phyloP scores from a whole-genome alignment of 2,329 filamentous ascomycete genomes.

The Penicillium brevicompactum region DNA sequence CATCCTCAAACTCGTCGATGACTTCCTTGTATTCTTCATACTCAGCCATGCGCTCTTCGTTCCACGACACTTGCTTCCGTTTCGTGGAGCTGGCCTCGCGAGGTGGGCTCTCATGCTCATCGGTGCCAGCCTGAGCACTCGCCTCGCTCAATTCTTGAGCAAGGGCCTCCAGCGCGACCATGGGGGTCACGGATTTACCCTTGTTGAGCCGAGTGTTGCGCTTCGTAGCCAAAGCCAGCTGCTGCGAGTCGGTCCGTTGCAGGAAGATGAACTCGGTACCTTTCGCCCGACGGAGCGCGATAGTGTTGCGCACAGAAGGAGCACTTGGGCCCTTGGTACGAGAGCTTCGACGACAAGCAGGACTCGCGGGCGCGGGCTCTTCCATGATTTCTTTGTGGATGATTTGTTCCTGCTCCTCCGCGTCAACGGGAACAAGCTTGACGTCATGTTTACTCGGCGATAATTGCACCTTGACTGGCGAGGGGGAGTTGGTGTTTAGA shows the following conservation, averaged over 20 bases:
- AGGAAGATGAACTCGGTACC: conserved; percentile 50
- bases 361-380: conserved; percentile 27
- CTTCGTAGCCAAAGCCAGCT: conserved; percentile 44
- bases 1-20: conserved; percentile 16
- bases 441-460: conserved; percentile 33
- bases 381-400: conserved; percentile 19
- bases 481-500: conserved; percentile 43
- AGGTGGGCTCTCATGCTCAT: conserved; percentile 3
- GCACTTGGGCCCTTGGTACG: conserved; percentile 31
- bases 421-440: conserved; percentile 1
- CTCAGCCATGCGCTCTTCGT: conserved; percentile 39
- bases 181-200: conserved; percentile 39
- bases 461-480: conserved; percentile 33
- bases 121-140: conserved; percentile 2
- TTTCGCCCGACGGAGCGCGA: conserved; percentile 47
- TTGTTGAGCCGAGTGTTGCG: conserved; percentile 48
- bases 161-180: conserved; percentile 31
- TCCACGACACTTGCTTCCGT: conserved; percentile 41
- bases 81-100: not conserved
- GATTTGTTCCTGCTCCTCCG: conserved; percentile 15
- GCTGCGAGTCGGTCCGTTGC: conserved; percentile 44
- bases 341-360: conserved; percentile 39
- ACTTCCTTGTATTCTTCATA: conserved; percentile 32
- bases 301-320: conserved; percentile 37
- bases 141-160: conserved; percentile 17